Conservation (phyloP, 257 asterid genomes). For the Plantago ovata region DNA sequence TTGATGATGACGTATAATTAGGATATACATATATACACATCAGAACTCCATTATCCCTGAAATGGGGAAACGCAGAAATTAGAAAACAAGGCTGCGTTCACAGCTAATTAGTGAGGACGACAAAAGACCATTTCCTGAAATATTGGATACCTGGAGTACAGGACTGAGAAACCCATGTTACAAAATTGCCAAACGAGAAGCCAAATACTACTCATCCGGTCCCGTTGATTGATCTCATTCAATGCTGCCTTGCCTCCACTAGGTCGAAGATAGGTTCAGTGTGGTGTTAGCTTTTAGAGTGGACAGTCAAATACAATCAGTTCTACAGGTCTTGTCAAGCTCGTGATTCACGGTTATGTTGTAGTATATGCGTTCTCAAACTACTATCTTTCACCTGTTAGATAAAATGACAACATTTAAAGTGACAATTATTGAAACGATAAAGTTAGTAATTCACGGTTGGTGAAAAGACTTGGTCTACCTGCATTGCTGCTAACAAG, state of each 20-base stretch:
- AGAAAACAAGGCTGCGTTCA: constrained; percentile 26
- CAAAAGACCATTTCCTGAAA: constrained; percentile 36
- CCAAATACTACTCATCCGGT: constrained; percentile 29
- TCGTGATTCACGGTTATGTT: constrained; percentile 36
- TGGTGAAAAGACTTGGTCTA: constrained; percentile 12
- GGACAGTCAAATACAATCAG: constrained; percentile 31
- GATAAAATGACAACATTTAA: not conserved
- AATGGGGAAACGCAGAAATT: constrained; percentile 5
- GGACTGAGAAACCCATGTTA: constrained; percentile 22
- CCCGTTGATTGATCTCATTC: constrained; percentile 20
- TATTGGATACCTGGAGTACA: constrained; percentile 42
- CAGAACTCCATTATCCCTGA: constrained; percentile 18
- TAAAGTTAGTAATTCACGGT: not conserved
- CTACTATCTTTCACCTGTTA: constrained; percentile 44
- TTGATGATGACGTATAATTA: constrained; percentile 19
- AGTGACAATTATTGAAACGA: not conserved
- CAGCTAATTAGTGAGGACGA: constrained; percentile 41
- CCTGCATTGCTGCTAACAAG: constrained; percentile 42
- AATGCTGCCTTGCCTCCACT: constrained; percentile 30
- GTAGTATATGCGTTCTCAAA: constrained; percentile 47
- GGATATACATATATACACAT: constrained; percentile 38
- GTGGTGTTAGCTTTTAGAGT: constrained; percentile 37
- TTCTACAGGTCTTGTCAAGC: constrained; percentile 34
- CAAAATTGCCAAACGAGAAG: constrained; percentile 40
- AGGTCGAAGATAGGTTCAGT: constrained; percentile 33